Percentiles rank a stretch among this genome's conserved stretches.
phyloP scores from a whole-genome alignment of 495 filamentous ascomycete genomes.

The Evansstolkia leycettana region DNA sequence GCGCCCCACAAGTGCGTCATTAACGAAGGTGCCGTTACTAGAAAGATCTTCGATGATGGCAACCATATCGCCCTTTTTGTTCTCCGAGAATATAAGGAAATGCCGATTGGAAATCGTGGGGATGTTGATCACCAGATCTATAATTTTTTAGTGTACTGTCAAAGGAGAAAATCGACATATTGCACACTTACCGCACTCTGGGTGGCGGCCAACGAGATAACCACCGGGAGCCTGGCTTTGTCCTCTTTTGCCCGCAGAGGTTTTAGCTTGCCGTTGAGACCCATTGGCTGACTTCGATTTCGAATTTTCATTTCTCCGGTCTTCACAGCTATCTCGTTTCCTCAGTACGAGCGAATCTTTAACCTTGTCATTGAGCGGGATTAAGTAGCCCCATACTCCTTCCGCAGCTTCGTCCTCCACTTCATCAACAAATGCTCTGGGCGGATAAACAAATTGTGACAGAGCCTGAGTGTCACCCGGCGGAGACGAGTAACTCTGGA shows the following conservation, averaged over 20 bases:
- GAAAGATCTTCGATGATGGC: constrained; percentile 89
- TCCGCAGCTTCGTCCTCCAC: constrained; percentile 71
- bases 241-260: constrained; percentile 9
- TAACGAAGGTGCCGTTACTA: constrained; percentile 93
- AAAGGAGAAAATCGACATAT: background rate
- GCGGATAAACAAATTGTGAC: constrained; percentile 70
- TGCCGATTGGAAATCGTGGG: constrained; percentile 92
- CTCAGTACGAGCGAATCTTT: constrained; percentile 62
- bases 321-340: constrained; percentile 52
- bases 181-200: constrained; percentile 69
- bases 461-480: constrained; percentile 52
- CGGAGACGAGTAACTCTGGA: constrained; percentile 56
- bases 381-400: constrained; percentile 90
- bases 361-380: constrained; percentile 60
- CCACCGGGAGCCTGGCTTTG: constrained; percentile 55
- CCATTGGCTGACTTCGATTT: constrained; percentile 23
- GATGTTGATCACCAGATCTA: constrained; percentile 69
- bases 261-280: constrained; percentile 3
- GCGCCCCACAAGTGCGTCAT: constrained; percentile 78
- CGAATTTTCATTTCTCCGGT: constrained; percentile 35
- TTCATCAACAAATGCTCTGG: constrained; percentile 62
- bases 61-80: constrained; percentile 62
- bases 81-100: constrained; percentile 81
- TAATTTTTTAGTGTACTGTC: constrained; percentile 7
- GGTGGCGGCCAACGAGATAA: constrained; percentile 84